Evolutionary conservation across 768 basidiomycete species (phyloP), one percentile per base, ranked within the genome.

Genomic region (Termitomyces titanicus): DNA sequence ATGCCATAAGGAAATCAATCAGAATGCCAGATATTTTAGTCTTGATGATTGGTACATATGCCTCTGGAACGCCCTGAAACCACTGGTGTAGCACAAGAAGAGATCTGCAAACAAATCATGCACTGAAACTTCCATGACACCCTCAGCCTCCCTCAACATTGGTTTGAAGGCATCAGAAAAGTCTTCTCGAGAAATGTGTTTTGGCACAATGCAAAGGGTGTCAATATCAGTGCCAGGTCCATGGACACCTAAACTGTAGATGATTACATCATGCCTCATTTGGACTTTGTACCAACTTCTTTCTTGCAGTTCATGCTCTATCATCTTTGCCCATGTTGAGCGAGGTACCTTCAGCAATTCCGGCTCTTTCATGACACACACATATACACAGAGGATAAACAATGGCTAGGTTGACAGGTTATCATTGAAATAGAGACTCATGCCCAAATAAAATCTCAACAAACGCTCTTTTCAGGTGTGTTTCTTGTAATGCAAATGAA

Each of bases 191-290:
- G 88, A 89, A 53, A 98, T 89, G 71, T 98, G 94, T 70, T 95
- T 93, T 8, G 97, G 97, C 35, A 96, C 97, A 34, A 98, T 96
- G 67, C 93, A 91, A 20, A 99, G 75, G n/a, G 95, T 97, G 76
- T 99, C 97, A 69, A 99, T 98, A 82, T 99, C 96, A 47, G 88
- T 80, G 3, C 92, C 90, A 34, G 96, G 97, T 12, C 92, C 93
- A 71, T 98, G 97, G 18, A 98, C 97, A 56, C 97, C 97, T 47
- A 99, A 76, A 64, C 97, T 89, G 78, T 98, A 98, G 49, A n/a
- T 34, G 54, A 61, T 53, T 54, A 56, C 54, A 47, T 54, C 57
- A 61, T 42, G 25, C 39, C 2, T 12, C 27, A 27, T 13, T n/a
- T 6, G 1, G 11, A 24, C 17, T 48, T 48, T 35, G 22, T 22